Conservation (phyloP, 192 early-diverging fungal genomes). For the Irineochytrium annulatum region DNA sequence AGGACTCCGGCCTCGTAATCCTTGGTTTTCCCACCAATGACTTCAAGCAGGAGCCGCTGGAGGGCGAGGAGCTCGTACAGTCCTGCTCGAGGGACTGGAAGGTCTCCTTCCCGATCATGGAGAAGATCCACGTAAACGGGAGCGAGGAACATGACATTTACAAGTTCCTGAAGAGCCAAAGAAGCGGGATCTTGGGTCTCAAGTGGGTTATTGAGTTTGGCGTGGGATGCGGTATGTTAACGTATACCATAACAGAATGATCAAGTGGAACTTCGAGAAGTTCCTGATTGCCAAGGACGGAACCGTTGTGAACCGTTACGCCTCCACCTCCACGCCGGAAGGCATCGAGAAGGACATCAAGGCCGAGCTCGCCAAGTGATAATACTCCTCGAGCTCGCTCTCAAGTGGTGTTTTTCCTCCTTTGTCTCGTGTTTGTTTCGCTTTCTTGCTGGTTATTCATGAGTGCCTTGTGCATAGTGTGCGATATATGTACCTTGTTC, state of each 20-base stretch:
- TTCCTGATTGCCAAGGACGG: conserved; percentile 43
- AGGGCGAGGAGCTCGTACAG: conserved; percentile 37
- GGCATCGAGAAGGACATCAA: conserved; percentile 4
- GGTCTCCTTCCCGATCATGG: conserved; percentile 83
- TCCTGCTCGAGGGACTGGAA: conserved; percentile 69
- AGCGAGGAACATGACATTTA: conserved; percentile 40
- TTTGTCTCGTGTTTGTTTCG: no score
- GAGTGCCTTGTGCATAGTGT: no score
- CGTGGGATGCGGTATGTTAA: no score
- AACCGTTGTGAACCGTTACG: conserved; percentile 29
- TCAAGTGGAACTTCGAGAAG: conserved; percentile 53
- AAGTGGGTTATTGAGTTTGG: no score
- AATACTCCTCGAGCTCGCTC: no score
- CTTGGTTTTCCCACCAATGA: conserved; percentile 92
- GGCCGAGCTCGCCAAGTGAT: conserved; percentile 4
- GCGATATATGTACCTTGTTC: no score
- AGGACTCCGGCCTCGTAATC: conserved; percentile 68
- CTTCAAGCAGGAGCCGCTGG: conserved; percentile 49
- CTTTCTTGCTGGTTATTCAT: no score
- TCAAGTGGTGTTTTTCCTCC: no score
- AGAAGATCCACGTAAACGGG: conserved; percentile 78
- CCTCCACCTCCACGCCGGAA: conserved; percentile 6
- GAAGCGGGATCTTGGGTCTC: conserved; percentile 28
- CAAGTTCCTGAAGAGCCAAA: conserved; percentile 36
- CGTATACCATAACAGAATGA: no score